Conservation (phyloP, 2,329 filamentous ascomycete species). For the Claviceps monticola region DNA sequence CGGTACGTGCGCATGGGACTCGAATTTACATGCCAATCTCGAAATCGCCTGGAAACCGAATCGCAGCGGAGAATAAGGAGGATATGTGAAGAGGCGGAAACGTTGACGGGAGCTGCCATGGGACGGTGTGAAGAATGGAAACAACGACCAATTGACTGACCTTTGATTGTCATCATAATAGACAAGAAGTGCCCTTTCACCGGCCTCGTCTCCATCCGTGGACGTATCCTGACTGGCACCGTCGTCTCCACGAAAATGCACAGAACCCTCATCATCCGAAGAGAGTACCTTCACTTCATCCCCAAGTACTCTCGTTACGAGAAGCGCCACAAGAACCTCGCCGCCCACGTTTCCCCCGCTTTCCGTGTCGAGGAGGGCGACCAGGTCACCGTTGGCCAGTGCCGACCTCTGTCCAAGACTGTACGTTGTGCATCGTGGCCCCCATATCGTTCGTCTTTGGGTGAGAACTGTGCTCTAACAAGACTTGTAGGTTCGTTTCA, state of each 20-base stretch:
- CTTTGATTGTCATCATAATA: conserved; percentile 23
- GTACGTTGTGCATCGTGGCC: conserved; percentile 46
- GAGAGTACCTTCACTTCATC: conserved; percentile 99
- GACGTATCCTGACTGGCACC: conserved; percentile 98
- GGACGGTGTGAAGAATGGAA: background rate
- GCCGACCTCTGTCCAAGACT: conserved; percentile 98
- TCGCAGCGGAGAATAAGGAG: background rate
- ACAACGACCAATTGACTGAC: conserved; percentile 2
- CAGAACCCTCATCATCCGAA: conserved; percentile 97
- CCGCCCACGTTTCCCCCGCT: conserved; percentile 95
- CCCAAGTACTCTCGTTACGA: conserved; percentile 99
- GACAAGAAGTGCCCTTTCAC: conserved; percentile 99
- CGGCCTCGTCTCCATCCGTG: conserved; percentile 97
- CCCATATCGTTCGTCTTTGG: background rate
- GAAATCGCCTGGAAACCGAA: conserved; percentile 6
- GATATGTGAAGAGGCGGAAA: background rate
- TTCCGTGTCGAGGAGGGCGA: conserved; percentile 99
- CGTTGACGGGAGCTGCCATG: background rate
- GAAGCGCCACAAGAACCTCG: conserved; percentile 99
- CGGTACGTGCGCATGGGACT: conserved; percentile 51
- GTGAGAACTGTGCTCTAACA: conserved; percentile 11
- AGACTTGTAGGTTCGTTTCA: conserved; percentile 74
- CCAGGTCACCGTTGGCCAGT: conserved; percentile 98
- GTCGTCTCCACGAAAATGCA: conserved; percentile 99
- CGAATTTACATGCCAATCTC: background rate